phyloP scores from a whole-genome alignment of 1,284 basidiomycete species.

The Trametes polyzona region DNA sequence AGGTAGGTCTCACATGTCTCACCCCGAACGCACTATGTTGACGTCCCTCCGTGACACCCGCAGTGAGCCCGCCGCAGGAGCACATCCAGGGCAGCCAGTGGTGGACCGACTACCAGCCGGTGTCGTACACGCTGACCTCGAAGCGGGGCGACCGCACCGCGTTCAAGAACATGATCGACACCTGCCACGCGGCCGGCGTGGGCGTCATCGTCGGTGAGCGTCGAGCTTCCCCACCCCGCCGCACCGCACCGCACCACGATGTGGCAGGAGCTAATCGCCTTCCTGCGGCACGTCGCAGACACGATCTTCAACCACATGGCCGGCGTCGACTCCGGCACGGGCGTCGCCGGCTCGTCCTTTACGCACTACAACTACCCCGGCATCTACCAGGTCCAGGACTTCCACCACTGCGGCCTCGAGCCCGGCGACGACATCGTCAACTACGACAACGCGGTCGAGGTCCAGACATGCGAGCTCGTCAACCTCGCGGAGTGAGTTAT shows the following conservation, averaged over 20 bases:
- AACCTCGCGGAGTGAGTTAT: conserved; percentile 59
- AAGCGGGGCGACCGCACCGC: conserved; percentile 60
- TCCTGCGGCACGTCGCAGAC: conserved; percentile 40
- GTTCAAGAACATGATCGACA: conserved; percentile 57
- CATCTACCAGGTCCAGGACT: conserved; percentile 58
- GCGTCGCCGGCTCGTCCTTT: conserved; percentile 53
- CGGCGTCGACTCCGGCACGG: conserved; percentile 47
- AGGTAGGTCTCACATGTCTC: conserved; percentile 40
- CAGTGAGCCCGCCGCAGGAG: conserved; percentile 55
- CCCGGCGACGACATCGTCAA: conserved; percentile 58
- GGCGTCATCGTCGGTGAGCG: conserved; percentile 58
- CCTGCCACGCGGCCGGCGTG: conserved; percentile 65
- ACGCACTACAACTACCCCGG: conserved; percentile 64
- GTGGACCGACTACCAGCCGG: conserved; percentile 76
- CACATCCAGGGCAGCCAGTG: conserved; percentile 56
- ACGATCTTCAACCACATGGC: conserved; percentile 72
- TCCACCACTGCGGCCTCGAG: conserved; percentile 66
- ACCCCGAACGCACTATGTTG: conserved; percentile 19
- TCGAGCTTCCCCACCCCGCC: no score
- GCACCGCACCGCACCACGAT: background rate
- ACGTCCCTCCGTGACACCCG: conserved; percentile 1
- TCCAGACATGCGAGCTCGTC: conserved; percentile 62
- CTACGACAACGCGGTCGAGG: conserved; percentile 54
- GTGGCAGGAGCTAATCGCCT: conserved; percentile 1
- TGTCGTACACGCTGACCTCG: conserved; percentile 62